Conservation (phyloP, 495 filamentous ascomycete species). For the Penicillium turbatum region DNA sequence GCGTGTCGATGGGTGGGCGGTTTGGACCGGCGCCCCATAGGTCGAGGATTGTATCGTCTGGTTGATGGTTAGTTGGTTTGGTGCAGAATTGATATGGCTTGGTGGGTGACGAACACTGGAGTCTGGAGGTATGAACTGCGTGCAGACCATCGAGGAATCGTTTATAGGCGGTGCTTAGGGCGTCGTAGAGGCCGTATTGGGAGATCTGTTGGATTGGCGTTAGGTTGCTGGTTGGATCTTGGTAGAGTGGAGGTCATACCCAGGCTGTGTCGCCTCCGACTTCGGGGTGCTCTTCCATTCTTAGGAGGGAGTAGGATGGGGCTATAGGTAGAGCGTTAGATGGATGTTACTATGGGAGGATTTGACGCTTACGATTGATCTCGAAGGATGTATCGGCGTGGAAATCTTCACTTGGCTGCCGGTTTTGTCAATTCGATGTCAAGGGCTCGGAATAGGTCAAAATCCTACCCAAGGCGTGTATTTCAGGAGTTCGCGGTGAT, state of each 20-base stretch:
- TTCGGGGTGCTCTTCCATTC: conserved; percentile 52
- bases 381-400: conserved; percentile 52
- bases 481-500: conserved; percentile 33
- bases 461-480: conserved; percentile 41
- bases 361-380: conserved; percentile 36
- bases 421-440: not conserved
- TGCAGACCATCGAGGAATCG: conserved; percentile 47
- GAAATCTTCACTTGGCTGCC: conserved; percentile 39
- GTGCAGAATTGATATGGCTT: too few species aligned
- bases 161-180: conserved; percentile 42
- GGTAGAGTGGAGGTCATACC: conserved; percentile 17
- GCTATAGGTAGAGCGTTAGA: conserved; percentile 16
- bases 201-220: conserved; percentile 25
- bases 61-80: conserved; percentile 9
- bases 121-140: conserved; percentile 46
- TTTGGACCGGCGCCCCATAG: conserved; percentile 47
- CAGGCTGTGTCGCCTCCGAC: conserved; percentile 54
- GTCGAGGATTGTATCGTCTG: conserved; percentile 36
- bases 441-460: not conserved
- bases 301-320: conserved; percentile 47
- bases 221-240: not conserved
- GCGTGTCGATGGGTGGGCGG: conserved; percentile 48
- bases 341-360: too few species aligned
- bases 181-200: conserved; percentile 49
- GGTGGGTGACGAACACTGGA: conserved; percentile 30